Percentiles rank a stretch among this genome's conserved stretches.
phyloP scores from a whole-genome alignment of 257 asterid species.

The Knoxia roxburghii region DNA sequence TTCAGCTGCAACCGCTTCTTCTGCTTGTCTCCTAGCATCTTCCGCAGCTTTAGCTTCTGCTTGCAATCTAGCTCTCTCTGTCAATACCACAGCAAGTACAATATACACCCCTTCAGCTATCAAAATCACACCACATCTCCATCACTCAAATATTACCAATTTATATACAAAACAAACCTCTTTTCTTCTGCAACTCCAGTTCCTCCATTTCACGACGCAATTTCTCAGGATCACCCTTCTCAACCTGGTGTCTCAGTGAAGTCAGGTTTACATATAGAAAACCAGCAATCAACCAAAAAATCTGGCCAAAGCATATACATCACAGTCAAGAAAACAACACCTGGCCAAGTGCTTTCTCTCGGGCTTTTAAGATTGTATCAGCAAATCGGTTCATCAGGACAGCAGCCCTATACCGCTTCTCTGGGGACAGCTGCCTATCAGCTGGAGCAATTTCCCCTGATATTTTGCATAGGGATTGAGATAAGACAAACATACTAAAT shows the following conservation, averaged over 20 bases:
- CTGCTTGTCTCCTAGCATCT: constrained; percentile 71
- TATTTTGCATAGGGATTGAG: constrained; percentile 10
- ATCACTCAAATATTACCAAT: neutral
- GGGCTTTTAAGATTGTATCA: constrained; percentile 89
- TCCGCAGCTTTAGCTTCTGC: constrained; percentile 96
- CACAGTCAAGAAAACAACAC: constrained; percentile 24
- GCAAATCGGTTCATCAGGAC: constrained; percentile 61
- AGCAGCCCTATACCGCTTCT: constrained; percentile 84
- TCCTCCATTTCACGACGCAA: constrained; percentile 77
- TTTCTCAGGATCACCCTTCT: constrained; percentile 68
- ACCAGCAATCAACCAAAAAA: neutral
- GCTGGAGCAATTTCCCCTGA: constrained; percentile 55
- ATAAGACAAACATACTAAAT: constrained; percentile 15
- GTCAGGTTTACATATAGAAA: neutral
- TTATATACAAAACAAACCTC: constrained; percentile 36
- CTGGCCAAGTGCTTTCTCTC: constrained; percentile 50
- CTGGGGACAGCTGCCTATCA: constrained; percentile 60
- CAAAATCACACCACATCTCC: neutral
- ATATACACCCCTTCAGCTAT: neutral
- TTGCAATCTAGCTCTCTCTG: constrained; percentile 86
- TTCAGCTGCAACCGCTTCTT: constrained; percentile 79
- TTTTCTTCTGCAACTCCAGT: constrained; percentile 68
- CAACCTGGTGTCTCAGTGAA: constrained; percentile 38
- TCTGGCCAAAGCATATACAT: neutral
- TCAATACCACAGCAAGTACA: neutral